A percentile compares a stretch with the other conserved stretches of the same genome.
Evolutionary conservation across 2,329 filamentous ascomycete species (phyloP).

Genomic region (Coniochaeta pulveracea): DNA sequence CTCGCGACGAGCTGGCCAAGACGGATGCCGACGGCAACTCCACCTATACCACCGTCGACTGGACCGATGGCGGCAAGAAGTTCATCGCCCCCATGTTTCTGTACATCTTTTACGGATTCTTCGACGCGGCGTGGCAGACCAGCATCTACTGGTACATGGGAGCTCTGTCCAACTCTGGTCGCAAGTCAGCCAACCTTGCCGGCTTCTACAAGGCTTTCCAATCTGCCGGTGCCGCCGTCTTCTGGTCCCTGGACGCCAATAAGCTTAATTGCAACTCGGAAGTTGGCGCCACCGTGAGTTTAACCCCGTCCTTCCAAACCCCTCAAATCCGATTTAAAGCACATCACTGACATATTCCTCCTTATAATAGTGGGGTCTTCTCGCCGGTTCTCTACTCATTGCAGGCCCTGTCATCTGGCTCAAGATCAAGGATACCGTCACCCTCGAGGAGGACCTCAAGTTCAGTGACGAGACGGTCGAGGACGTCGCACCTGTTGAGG

Average conservation of each 20-base stretch:
- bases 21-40: slow-evolving; percentile 4
- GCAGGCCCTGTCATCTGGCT: slow-evolving; percentile 70
- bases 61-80: slow-evolving; percentile 41
- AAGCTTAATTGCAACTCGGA: slow-evolving; percentile 56
- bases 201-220: slow-evolving; percentile 51
- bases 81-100: slow-evolving; percentile 77
- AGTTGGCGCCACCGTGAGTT: slow-evolving; percentile 46
- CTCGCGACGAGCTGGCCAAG: slow-evolving; percentile 25
- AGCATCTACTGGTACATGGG: slow-evolving; percentile 95
- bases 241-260: slow-evolving; percentile 56
- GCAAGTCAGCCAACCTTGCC: slow-evolving; percentile 83
- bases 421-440: slow-evolving; percentile 73
- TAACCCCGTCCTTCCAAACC: neutral
- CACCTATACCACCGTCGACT: slow-evolving; percentile 39
- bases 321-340: neutral
- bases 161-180: slow-evolving; percentile 80
- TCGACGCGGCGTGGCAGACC: slow-evolving; percentile 84
- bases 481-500: slow-evolving; percentile 42
- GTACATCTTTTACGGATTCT: slow-evolving; percentile 85
- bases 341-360: neutral
- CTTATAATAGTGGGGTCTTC: slow-evolving; percentile 56
- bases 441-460: slow-evolving; percentile 69
- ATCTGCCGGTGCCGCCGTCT: slow-evolving; percentile 72
- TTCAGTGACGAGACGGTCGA: slow-evolving; percentile 74
- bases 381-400: slow-evolving; percentile 61